Conservation (phyloP, 2,329 filamentous ascomycete genomes). For the Phialophora chinensis region DNA sequence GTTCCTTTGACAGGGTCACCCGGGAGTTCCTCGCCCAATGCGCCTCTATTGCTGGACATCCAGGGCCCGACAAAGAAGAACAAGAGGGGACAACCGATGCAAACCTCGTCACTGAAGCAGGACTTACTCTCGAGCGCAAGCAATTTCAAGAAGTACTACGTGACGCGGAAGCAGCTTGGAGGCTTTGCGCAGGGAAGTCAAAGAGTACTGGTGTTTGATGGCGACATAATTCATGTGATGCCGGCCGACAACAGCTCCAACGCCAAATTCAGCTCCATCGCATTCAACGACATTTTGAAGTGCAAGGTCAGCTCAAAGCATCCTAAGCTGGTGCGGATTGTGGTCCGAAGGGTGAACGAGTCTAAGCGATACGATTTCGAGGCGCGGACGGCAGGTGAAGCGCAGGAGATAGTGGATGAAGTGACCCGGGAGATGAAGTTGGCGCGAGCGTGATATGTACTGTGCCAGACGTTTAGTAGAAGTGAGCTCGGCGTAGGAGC, state of each 20-base stretch:
- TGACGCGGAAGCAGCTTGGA: constrained; percentile 69
- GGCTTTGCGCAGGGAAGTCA: constrained; percentile 67
- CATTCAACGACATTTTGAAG: constrained; percentile 67
- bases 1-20: constrained; percentile 64
- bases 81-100: constrained; percentile 52
- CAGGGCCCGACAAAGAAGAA: constrained; percentile 49
- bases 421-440: constrained; percentile 62
- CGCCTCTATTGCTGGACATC: constrained; percentile 63
- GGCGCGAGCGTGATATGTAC: constrained; percentile 47
- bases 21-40: constrained; percentile 67
- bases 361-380: constrained; percentile 72
- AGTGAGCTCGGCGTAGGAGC: background rate
- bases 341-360: constrained; percentile 66
- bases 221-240: constrained; percentile 71
- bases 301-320: constrained; percentile 70
- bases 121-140: constrained; percentile 51
- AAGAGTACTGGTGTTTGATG: constrained; percentile 66
- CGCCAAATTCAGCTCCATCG: constrained; percentile 65
- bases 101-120: constrained; percentile 55
- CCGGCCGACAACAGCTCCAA: constrained; percentile 57
- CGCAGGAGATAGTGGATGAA: constrained; percentile 67
- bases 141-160: constrained; percentile 67
- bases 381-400: constrained; percentile 62
- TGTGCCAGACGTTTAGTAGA: background rate
- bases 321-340: constrained; percentile 66